Percentiles rank a stretch among this genome's conserved stretches.
These are phyloP conservation scores for Mucor plumbeus DNA, from an alignment of 371 early-diverging fungal species.

Conservation along the genomic window DNA sequence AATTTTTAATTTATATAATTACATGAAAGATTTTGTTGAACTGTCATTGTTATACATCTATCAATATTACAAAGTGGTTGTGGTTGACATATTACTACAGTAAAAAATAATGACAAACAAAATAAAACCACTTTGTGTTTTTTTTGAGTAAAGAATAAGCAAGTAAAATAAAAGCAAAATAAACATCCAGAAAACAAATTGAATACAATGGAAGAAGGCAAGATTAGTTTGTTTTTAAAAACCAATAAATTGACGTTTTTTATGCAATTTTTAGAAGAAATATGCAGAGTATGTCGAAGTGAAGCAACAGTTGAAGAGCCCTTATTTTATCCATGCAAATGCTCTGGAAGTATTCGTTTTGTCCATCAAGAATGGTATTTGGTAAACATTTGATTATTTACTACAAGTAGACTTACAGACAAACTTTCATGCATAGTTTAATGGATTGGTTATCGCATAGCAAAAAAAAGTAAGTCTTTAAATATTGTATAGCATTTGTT, in stretches of 20 bases:
- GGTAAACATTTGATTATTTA: too few relatives aligned
- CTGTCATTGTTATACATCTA: too few relatives aligned
- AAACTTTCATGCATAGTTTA: slow-evolving; percentile 51
- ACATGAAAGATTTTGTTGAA: too few relatives aligned
- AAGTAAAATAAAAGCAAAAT: too few relatives aligned
- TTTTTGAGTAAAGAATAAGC: background rate
- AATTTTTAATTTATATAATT: too few relatives aligned
- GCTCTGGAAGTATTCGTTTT: slow-evolving; percentile 89
- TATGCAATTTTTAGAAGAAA: slow-evolving; percentile 41
- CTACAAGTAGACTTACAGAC: too few relatives aligned
- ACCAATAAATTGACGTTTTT: background rate
- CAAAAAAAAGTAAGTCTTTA: slow-evolving; percentile 63
- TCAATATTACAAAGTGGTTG: too few relatives aligned
- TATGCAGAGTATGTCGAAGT: slow-evolving; percentile 91
- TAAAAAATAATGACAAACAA: too few relatives aligned
- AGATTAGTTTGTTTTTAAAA: background rate
- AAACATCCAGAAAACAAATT: background rate
- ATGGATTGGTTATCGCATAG: slow-evolving; percentile 88
- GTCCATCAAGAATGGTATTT: slow-evolving; percentile 87
- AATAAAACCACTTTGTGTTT: background rate
- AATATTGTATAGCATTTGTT: background rate
- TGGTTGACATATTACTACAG: too few relatives aligned
- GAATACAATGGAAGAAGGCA: slow-evolving; percentile 4
- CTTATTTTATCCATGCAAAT: slow-evolving; percentile 90
- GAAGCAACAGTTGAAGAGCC: slow-evolving; percentile 79